Base-by-base conservation (phyloP, 2,329 filamentous ascomycete genomes). In the Cryphonectria parasitica region DNA sequence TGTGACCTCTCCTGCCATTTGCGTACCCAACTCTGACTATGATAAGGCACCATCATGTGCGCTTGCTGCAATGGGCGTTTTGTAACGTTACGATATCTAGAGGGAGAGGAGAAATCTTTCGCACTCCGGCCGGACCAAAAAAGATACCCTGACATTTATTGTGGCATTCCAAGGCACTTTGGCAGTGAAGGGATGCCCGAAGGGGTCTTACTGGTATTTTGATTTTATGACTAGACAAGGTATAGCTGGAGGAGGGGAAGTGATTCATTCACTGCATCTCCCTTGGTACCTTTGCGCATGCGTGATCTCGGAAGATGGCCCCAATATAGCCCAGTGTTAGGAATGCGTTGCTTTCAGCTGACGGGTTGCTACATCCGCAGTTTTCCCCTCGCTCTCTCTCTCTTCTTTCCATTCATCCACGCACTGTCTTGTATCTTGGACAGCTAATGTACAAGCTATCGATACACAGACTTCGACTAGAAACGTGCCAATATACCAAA, bases 1-100 rank as follows among this genome's bases (percentile, higher is more conserved):
- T 61, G 58, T 61, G 58, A 61, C 58, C 58, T 61, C 58, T 61
- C 58, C 58, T 61, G 58, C 58, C 58, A 61, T 61, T 61, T 61
- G 58, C 58, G 58, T 61, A 11, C 4, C 28, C 34, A 19, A 10
- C 28, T 58, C 25, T 58, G 28, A 31, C 54, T 58, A 34, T 58
- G 54, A 58, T 58, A 58, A 58, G 54, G 28, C 28, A 58, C 54
- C 25, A 58, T 58, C 54, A 58, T 58, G 54, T 62, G 60, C 60
- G 60, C 60, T 62, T 25, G 60, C 13, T 39, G n/a, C 3, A 17
- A n/a, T 45, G 36, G n/a, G 15, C 7, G 2, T 64, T 28, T 64
- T 64, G 61, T 64, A 64, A 64, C 61, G 61, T 64, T 64, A 64
- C 61, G 36, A 28, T 15, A 58, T 34, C 3, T 49, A 7, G 22